These are phyloP conservation scores for Diplosphaera chodatii DNA, from an alignment of 139 green algal genomes.

Conservation along the genomic window DNA sequence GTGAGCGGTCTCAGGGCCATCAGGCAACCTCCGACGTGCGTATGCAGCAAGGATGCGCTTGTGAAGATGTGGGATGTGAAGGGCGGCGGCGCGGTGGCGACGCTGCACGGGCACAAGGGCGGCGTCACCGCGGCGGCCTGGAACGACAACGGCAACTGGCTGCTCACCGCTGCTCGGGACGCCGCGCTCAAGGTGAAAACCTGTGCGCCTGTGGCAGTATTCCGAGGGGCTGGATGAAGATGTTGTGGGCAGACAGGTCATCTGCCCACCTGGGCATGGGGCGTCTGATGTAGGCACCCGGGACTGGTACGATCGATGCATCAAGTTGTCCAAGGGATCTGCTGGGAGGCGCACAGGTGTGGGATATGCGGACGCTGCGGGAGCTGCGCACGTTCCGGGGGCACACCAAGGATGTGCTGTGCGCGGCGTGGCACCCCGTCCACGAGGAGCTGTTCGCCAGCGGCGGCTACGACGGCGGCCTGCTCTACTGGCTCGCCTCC, in stretches of 20 bases:
- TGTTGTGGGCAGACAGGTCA: too few relatives aligned
- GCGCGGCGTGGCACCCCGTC: constrained; percentile 75
- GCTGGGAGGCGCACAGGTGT: too few relatives aligned
- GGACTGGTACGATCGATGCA: too few relatives aligned
- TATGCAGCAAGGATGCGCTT: constrained; percentile 70
- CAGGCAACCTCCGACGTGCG: not conserved
- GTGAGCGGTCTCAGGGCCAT: too few relatives aligned
- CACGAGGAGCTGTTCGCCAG: constrained; percentile 80
- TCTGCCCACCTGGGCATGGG: too few relatives aligned
- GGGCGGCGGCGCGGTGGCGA: constrained; percentile 44
- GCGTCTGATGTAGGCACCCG: too few relatives aligned
- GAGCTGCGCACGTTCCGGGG: constrained; percentile 67
- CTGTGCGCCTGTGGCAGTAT: not conserved
- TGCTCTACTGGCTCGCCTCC: constrained; percentile 73
- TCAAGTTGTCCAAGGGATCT: too few relatives aligned
- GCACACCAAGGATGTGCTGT: constrained; percentile 73
- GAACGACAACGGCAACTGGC: constrained; percentile 85
- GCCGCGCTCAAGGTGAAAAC: constrained; percentile 59
- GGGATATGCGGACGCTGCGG: constrained; percentile 58
- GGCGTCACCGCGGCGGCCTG: constrained; percentile 60
- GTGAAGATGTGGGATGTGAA: constrained; percentile 91
- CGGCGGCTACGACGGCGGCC: constrained; percentile 61
- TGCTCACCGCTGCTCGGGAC: constrained; percentile 72
- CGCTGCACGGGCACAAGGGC: constrained; percentile 83
- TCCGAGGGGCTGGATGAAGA: too few relatives aligned